Evolutionary conservation across 257 asterid species (phyloP), one percentile per base, ranked within the genome.

Genomic region (Ilex asprella): DNA sequence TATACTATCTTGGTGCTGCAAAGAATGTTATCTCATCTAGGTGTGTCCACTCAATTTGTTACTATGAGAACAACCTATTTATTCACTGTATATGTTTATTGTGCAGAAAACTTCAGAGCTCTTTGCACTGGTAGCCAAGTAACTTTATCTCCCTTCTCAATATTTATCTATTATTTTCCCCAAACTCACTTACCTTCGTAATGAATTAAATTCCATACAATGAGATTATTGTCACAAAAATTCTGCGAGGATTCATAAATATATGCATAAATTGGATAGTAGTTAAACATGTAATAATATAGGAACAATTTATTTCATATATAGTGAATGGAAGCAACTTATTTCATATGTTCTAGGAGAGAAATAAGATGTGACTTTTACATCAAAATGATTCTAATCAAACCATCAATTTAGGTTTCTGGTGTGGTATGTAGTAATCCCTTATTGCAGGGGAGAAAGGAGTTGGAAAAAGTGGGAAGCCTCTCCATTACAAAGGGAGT

Each of bases 101-200:
- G 39, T 87, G 94, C 96, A 91, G 96, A 88, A 78, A 91, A 91
- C 64, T 91, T 91, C 43, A 84, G 98, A 76, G 96, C 94, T 70
- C 98, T 91, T 68, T 91, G 98, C 94, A 91, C 95, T 65, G 96
- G 96, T 91, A 88, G 78, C 79, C 82, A 80, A 79, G 80, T 78
- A 80, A 76, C 88, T 68, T 71, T 68, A 76, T 66, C 74, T 71
- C 76, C 81, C 74, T 67, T 70, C 52, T 65, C 61, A 31, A 21
- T 55, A 69, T 69, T 75, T 62, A 16, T 15, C 64, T 46, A 2
- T 10, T 46, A 46, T 10, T 11, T 10, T 10, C 4, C 0, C 12
- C n/a, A 2, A 46, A 10, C 4, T 46, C 52, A 46, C n/a, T 46
- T 11, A 12, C 52, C 0, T 41, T 41, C 12, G 47, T 41, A 1